Conservation (phyloP, 805 yeast genomes). For the Ogataea pignaliae region DNA sequence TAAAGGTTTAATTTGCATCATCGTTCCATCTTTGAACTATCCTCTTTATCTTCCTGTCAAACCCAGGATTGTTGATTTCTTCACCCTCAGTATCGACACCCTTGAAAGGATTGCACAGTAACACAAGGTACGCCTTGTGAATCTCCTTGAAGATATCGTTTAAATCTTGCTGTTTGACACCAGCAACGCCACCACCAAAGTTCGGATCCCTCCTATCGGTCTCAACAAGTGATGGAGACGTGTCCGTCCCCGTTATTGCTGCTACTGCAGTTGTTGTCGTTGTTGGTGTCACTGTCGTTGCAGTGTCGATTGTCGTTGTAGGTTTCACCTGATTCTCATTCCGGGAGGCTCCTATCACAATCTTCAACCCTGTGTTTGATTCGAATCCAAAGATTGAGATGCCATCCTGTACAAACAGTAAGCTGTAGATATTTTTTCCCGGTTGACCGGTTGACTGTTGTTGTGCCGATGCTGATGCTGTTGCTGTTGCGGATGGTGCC, state of each 20-base stretch:
- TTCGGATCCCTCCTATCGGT: too few species aligned
- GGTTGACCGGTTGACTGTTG: slow-evolving; percentile 7
- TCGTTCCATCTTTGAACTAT: slow-evolving; percentile 24
- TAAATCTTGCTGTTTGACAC: slow-evolving; percentile 4
- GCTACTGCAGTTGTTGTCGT: too few species aligned
- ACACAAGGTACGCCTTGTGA: slow-evolving; percentile 49
- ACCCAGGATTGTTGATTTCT: slow-evolving; percentile 28
- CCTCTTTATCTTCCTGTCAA: slow-evolving; percentile 24
- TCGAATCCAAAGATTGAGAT: slow-evolving; percentile 65
- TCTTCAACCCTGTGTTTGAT: slow-evolving; percentile 62
- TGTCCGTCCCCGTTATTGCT: background rate
- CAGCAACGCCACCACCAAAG: too few species aligned
- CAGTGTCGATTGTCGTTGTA: too few species aligned
- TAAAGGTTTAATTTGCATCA: too few species aligned
- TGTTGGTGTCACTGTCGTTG: slow-evolving; percentile 3
- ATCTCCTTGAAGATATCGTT: slow-evolving; percentile 35
- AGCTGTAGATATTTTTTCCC: slow-evolving; percentile 33
- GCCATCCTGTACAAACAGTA: slow-evolving; percentile 64
- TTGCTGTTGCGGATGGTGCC: background rate
- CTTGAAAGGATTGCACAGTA: slow-evolving; percentile 63
- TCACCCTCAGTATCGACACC: slow-evolving; percentile 24
- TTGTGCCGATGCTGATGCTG: background rate
- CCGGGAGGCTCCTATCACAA: slow-evolving; percentile 50
- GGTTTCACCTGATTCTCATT: slow-evolving; percentile 26
- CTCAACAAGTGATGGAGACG: too few species aligned